Conservation (phyloP, 1,284 basidiomycete genomes). For the Microbotryum saponariae region DNA sequence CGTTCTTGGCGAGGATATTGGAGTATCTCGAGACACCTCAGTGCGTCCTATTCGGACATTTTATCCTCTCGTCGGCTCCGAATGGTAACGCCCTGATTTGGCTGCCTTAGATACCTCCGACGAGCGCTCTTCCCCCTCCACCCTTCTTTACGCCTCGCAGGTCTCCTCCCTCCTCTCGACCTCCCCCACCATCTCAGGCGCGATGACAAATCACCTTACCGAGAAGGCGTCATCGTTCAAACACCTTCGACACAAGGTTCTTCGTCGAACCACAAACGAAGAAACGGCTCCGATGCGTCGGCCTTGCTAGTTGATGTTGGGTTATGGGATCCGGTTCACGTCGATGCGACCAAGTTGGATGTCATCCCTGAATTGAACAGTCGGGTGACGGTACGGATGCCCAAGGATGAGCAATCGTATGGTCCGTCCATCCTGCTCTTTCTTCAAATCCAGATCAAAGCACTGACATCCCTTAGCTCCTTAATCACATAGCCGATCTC, state of each 20-base stretch:
- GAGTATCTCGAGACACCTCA: constrained; percentile 42
- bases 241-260: background rate
- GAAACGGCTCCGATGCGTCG: background rate
- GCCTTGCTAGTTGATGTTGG: constrained; percentile 37
- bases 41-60: constrained; percentile 8
- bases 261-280: background rate
- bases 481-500: constrained; percentile 21
- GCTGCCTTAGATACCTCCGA: constrained; percentile 34
- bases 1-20: constrained; percentile 37
- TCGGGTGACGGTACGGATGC: constrained; percentile 34
- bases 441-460: no score
- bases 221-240: constrained; percentile 37
- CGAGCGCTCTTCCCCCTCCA: constrained; percentile 40
- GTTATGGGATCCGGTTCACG: constrained; percentile 35
- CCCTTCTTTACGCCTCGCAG: constrained; percentile 38
- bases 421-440: no score
- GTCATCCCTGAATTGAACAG: constrained; percentile 23
- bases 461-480: no score
- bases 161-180: constrained; percentile 40
- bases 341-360: constrained; percentile 6
- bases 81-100: background rate
- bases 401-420: no score
- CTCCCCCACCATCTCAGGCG: constrained; percentile 39
- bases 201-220: constrained; percentile 36
- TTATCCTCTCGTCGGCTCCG: no score